Conservation (phyloP, 192 early-diverging fungal species). For the Phlyctochytrium planicorne region DNA sequence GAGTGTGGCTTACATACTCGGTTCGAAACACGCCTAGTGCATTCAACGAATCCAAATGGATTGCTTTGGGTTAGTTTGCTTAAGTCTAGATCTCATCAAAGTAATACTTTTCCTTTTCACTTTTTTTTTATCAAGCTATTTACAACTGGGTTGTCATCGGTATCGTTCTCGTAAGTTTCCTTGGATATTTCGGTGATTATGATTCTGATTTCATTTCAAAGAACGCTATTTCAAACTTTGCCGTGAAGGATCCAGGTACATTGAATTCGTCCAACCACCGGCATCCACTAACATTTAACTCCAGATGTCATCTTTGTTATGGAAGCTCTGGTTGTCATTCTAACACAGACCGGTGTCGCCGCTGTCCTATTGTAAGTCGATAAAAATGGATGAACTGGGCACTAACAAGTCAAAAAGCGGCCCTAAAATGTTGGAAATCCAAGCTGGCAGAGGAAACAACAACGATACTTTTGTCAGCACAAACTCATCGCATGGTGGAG, state of each 20-base stretch:
- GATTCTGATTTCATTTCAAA: neutral
- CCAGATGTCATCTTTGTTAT: slow-evolving; percentile 11
- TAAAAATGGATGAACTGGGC: neutral
- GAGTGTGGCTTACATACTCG: neutral
- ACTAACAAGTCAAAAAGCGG: neutral
- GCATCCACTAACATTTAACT: too few relatives aligned
- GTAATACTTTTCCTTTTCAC: too few relatives aligned
- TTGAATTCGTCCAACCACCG: too few relatives aligned
- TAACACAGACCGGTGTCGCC: neutral
- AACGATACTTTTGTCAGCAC: neutral
- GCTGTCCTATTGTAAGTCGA: neutral
- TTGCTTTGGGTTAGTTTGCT: neutral
- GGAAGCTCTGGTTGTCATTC: neutral
- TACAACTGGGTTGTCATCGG: slow-evolving; percentile 13
- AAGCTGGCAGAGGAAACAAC: slow-evolving; percentile 1
- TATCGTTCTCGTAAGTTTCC: slow-evolving; percentile 4
- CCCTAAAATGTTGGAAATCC: neutral
- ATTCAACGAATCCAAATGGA: slow-evolving; percentile 10
- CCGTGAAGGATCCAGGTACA: slow-evolving; percentile 6
- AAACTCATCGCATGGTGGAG: too few relatives aligned
- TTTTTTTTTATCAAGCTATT: neutral
- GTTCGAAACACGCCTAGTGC: slow-evolving; percentile 9
- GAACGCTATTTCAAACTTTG: slow-evolving; percentile 10
- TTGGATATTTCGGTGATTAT: neutral
- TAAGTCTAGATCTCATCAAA: too few relatives aligned